Percentiles rank a stretch among this genome's conserved stretches.
These are phyloP conservation scores for Schizopora paradoxa DNA, from an alignment of 1,284 basidiomycete genomes.

Conservation along the genomic window DNA sequence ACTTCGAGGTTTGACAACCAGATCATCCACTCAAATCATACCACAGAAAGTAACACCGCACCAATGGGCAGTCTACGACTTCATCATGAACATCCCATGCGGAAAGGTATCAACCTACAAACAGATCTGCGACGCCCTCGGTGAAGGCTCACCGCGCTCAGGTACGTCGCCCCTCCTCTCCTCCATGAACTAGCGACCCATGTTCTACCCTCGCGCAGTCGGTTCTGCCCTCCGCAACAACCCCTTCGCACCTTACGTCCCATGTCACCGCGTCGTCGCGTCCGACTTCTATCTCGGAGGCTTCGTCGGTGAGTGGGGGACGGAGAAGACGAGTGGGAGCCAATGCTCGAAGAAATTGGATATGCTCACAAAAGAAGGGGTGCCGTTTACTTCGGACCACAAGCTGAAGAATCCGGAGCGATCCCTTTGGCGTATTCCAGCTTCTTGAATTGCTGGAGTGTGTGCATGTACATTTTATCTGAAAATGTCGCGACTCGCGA, in stretches of 20 bases:
- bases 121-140: conserved; percentile 41
- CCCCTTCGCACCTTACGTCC: conserved; percentile 58
- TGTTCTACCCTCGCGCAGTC: conserved; percentile 31
- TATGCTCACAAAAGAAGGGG: conserved; percentile 44
- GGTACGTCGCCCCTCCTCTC: conserved; percentile 29
- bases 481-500: too few relatives aligned
- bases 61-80: conserved; percentile 61
- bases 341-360: conserved; percentile 38
- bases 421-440: conserved; percentile 8
- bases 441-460: too few relatives aligned
- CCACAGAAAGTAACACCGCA: conserved; percentile 37
- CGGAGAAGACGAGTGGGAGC: conserved; percentile 27
- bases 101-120: conserved; percentile 56
- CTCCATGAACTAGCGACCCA: background rate
- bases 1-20: background rate
- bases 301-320: conserved; percentile 56
- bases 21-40: background rate
- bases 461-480: too few relatives aligned
- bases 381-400: conserved; percentile 41
- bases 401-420: conserved; percentile 27
- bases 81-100: conserved; percentile 39
- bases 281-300: conserved; percentile 55
- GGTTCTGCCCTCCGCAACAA: conserved; percentile 55
- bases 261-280: conserved; percentile 62
- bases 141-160: conserved; percentile 53